phyloP scores from a whole-genome alignment of 331 rosid genomes.

The Malus hybrid region DNA sequence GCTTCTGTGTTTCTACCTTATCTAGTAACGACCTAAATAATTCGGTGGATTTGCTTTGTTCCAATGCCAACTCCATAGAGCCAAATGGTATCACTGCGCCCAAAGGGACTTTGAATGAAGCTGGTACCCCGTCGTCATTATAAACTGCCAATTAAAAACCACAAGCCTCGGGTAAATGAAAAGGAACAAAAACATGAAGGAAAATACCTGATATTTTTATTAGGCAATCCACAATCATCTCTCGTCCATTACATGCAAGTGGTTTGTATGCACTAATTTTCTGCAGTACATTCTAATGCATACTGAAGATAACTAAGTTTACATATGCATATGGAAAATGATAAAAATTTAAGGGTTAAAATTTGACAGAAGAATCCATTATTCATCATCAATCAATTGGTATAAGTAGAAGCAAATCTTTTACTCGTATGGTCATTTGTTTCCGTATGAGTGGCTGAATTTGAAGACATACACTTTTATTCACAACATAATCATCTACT shows the following conservation, averaged over 20 bases:
- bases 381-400: background rate
- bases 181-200: background rate
- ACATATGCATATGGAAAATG: too few species aligned
- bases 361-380: background rate
- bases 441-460: background rate
- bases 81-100: constrained; percentile 98
- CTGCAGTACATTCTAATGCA: background rate
- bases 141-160: constrained; percentile 49
- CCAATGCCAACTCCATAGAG: constrained; percentile 75
- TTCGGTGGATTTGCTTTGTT: constrained; percentile 51
- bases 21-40: constrained; percentile 56
- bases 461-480: background rate
- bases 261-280: background rate
- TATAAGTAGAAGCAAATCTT: background rate
- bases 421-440: background rate
- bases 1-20: constrained; percentile 58
- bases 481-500: too few species aligned
- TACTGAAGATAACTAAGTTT: background rate
- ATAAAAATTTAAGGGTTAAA: too few species aligned
- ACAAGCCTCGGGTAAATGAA: constrained; percentile 10
- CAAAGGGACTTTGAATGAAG: constrained; percentile 66
- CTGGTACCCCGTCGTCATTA: constrained; percentile 81
- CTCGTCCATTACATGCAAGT: too few species aligned
- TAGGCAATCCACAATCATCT: constrained; percentile 8
- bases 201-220: background rate